Percentiles rank a stretch among this genome's conserved stretches.
phyloP scores from a whole-genome alignment of 2,329 filamentous ascomycete species.

The Neospermospora avenae region DNA sequence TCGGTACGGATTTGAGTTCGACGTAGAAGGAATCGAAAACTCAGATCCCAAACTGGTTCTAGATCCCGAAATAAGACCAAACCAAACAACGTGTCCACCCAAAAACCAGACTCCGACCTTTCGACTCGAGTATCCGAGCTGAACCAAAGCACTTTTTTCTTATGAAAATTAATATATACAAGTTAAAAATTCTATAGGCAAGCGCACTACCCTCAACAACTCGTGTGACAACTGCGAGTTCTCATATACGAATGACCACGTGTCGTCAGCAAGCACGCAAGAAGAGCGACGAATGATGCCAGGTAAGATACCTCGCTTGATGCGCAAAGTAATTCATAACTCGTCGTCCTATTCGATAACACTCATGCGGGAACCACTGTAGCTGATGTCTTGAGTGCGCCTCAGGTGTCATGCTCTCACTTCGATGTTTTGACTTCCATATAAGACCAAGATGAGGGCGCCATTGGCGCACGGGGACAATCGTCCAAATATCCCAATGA shows the following conservation, averaged over 20 bases:
- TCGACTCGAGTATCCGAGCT: no score
- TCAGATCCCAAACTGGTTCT: no score
- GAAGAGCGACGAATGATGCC: not conserved
- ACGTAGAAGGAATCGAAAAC: no score
- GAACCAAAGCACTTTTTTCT: no score
- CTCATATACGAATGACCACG: not conserved
- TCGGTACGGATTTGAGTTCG: no score
- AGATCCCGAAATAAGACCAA: no score
- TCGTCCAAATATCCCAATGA: not conserved
- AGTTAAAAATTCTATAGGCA: no score
- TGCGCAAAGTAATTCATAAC: not conserved
- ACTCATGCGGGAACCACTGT: not conserved
- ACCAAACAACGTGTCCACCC: no score
- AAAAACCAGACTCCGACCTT: no score
- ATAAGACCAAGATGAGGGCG: not conserved
- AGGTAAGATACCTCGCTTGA: not conserved
- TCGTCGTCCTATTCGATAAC: not conserved
- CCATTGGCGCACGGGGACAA: not conserved
- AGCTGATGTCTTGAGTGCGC: not conserved
- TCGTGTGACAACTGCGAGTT: no score
- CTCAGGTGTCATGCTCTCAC: not conserved
- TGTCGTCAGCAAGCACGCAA: not conserved
- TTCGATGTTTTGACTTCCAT: not conserved
- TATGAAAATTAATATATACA: no score
- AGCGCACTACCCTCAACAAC: no score